These are phyloP conservation scores for Naganishia sp. DNA, from an alignment of 1,284 basidiomycete genomes.

Conservation along the genomic window DNA sequence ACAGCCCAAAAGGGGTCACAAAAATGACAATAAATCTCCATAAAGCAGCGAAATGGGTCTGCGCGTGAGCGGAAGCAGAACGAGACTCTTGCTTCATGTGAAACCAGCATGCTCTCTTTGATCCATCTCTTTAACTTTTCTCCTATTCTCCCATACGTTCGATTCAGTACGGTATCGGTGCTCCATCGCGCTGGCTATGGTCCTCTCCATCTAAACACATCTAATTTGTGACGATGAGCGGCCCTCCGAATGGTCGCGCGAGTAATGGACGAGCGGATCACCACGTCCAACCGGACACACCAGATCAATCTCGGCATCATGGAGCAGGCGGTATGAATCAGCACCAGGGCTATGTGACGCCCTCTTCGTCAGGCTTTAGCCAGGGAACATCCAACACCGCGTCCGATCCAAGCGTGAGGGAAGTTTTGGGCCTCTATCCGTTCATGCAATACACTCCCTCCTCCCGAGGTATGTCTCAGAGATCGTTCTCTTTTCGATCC, in stretches of 20 bases:
- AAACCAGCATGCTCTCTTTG: background rate
- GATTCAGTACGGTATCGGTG: background rate
- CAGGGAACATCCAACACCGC: conserved; percentile 22
- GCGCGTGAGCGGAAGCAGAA: background rate
- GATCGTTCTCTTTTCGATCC: background rate
- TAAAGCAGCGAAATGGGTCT: background rate
- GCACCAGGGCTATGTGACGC: background rate
- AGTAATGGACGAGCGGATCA: background rate
- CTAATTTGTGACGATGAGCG: background rate
- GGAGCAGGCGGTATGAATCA: background rate
- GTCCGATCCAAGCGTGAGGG: conserved; percentile 41
- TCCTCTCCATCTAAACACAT: no score
- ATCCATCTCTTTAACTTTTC: background rate
- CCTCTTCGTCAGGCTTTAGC: background rate
- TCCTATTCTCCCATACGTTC: background rate
- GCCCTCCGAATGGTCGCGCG: background rate
- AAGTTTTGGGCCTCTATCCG: conserved; percentile 48
- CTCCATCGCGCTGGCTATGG: background rate
- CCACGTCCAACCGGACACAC: background rate
- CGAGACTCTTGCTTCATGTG: background rate
- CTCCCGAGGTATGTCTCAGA: conserved; percentile 45
- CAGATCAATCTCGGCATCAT: background rate
- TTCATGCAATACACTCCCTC: conserved; percentile 51
- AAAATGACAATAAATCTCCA: background rate
- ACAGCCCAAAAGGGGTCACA: background rate